Evolutionary conservation across 2,329 filamentous ascomycete genomes (phyloP).

Genomic region (Paramyrothecium sp.): DNA sequence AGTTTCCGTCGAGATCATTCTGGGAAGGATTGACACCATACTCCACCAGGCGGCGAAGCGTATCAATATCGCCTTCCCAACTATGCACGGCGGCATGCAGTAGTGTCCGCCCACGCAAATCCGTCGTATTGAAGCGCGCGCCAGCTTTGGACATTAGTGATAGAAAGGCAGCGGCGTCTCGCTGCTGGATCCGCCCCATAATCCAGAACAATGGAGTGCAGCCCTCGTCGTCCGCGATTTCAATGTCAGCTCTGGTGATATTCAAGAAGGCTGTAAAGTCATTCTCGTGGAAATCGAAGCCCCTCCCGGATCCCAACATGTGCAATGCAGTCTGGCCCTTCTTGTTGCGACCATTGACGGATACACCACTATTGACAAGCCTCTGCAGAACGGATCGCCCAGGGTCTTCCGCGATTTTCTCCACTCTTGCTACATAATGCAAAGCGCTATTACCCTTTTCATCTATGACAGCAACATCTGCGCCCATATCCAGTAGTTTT

Average conservation of each 20-base stretch:
- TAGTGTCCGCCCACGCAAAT: not conserved
- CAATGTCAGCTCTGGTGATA: not conserved
- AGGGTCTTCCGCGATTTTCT: not conserved
- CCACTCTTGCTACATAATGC: constrained; percentile 4
- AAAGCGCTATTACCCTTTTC: constrained; percentile 15
- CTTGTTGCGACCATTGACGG: not conserved
- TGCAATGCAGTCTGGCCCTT: not conserved
- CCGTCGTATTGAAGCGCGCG: not conserved
- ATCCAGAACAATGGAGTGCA: not conserved
- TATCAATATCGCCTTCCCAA: not conserved
- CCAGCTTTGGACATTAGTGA: not conserved
- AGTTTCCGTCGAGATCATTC: constrained; percentile 1
- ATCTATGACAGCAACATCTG: constrained; percentile 15
- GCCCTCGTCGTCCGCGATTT: not conserved
- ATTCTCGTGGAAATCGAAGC: not conserved
- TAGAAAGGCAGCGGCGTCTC: not conserved
- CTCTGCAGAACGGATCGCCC: not conserved
- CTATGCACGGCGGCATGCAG: not conserved
- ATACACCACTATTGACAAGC: not conserved
- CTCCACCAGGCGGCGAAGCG: not conserved
- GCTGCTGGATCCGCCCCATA: too few relatives aligned
- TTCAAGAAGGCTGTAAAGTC: not conserved
- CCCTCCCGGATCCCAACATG: too few relatives aligned
- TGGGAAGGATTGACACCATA: not conserved
- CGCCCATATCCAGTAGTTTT: constrained; percentile 7